A percentile compares a stretch with the other conserved stretches of the same genome.
Evolutionary conservation across 2,329 filamentous ascomycete species (phyloP).

Genomic region (Fonsecaea monophora): DNA sequence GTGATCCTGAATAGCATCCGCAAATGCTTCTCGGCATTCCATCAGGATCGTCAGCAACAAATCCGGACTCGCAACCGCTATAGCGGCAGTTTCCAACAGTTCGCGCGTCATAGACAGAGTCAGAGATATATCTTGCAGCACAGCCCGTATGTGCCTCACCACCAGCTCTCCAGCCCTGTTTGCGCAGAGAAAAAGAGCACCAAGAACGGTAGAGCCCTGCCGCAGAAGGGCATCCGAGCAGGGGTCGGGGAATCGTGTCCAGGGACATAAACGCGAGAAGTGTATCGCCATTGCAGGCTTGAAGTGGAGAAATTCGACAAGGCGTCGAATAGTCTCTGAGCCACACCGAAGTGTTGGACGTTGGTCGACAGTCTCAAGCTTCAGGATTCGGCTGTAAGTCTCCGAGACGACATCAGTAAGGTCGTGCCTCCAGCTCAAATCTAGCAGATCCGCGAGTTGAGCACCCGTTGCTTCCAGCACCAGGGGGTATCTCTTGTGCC

Average conservation of each 20-base stretch:
- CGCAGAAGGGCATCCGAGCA: background rate
- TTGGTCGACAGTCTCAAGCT: background rate
- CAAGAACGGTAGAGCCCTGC: background rate
- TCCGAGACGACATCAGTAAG: conserved; percentile 2
- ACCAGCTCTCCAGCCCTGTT: conserved; percentile 11
- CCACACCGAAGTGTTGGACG: background rate
- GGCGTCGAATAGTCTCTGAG: background rate
- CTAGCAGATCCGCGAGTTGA: conserved; percentile 4
- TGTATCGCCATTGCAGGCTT: conserved; percentile 9
- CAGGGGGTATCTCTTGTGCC: background rate
- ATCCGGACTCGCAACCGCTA: conserved; percentile 2
- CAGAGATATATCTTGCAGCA: conserved; percentile 10
- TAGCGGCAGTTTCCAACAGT: conserved; percentile 1
- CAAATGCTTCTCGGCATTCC: conserved; percentile 10
- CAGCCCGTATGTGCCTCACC: background rate
- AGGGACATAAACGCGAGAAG: conserved; percentile 11
- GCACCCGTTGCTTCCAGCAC: background rate
- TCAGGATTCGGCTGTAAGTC: background rate
- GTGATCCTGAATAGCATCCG: background rate
- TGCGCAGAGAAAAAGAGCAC: conserved; percentile 8
- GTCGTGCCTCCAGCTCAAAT: conserved; percentile 6
- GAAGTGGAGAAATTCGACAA: conserved; percentile 10
- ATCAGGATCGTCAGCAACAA: conserved; percentile 9
- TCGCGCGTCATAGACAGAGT: background rate
- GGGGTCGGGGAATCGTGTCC: background rate